Conservation (phyloP, 495 filamentous ascomycete genomes). For the Neurospora tetrasperma region DNA sequence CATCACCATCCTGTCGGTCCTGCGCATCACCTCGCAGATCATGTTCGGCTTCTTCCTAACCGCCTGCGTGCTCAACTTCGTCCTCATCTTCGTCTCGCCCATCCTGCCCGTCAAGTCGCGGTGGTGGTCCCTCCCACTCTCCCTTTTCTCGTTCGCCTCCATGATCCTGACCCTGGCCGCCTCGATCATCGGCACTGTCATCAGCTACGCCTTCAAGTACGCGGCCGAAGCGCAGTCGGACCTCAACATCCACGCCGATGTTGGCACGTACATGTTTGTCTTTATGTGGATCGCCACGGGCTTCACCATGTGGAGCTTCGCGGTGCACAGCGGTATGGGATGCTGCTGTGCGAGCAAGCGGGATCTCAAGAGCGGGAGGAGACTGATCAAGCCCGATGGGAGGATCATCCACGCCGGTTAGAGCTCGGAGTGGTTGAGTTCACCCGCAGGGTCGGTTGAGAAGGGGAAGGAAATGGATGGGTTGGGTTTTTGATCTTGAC, state of each 20-base stretch:
- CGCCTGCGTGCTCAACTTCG: constrained; percentile 52
- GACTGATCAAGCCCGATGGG: constrained; percentile 8
- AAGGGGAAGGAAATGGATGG: constrained; percentile 3
- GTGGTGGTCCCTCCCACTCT: constrained; percentile 35
- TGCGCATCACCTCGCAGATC: constrained; percentile 68
- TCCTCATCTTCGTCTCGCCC: constrained; percentile 40
- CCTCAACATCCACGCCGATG: constrained; percentile 61
- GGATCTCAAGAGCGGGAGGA: constrained; percentile 44
- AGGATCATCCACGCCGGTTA: not conserved
- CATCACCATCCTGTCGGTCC: constrained; percentile 58
- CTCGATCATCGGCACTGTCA: constrained; percentile 64
- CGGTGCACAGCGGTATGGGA: constrained; percentile 60
- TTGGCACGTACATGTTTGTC: constrained; percentile 68
- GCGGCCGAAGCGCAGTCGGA: constrained; percentile 53
- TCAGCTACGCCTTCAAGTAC: constrained; percentile 68
- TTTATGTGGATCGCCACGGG: constrained; percentile 82
- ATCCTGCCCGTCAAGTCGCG: constrained; percentile 31
- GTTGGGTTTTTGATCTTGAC: not conserved
- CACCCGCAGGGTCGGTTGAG: not conserved
- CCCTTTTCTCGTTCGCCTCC: constrained; percentile 54
- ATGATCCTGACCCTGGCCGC: constrained; percentile 60
- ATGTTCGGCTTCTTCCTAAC: constrained; percentile 87
- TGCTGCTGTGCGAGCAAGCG: constrained; percentile 59
- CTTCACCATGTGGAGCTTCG: constrained; percentile 54
- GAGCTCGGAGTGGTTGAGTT: not conserved